These are phyloP conservation scores for Sugiyamaella chiloensis DNA, from an alignment of 805 yeast genomes.

Conservation along the genomic window DNA sequence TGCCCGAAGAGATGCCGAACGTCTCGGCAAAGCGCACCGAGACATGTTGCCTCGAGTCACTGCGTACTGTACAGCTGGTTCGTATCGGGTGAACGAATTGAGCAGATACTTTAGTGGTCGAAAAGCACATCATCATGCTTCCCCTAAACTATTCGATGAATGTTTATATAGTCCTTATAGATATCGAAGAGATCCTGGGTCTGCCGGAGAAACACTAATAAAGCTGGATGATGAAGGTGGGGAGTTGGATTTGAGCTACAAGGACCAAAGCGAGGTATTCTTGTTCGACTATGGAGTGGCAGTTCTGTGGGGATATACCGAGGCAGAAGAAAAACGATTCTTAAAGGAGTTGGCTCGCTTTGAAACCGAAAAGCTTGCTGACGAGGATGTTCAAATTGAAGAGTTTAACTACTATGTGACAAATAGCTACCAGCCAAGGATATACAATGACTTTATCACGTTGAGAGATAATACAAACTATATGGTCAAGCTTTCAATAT, in stretches of 20 bases:
- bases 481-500: conserved; percentile 86
- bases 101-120: conserved; percentile 81
- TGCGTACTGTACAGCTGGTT: conserved; percentile 93
- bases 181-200: conserved; percentile 39
- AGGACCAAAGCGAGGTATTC: conserved; percentile 68
- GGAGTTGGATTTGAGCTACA: conserved; percentile 80
- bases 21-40: conserved; percentile 81
- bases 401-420: conserved; percentile 95
- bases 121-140: conserved; percentile 48
- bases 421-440: conserved; percentile 90
- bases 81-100: conserved; percentile 84
- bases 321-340: conserved; percentile 78
- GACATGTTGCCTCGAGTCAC: conserved; percentile 88
- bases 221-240: conserved; percentile 93
- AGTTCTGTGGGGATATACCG: conserved; percentile 92
- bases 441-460: conserved; percentile 93
- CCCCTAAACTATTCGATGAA: conserved; percentile 90
- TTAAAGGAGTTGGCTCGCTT: conserved; percentile 82
- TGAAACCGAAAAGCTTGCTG: conserved; percentile 83
- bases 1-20: conserved; percentile 91
- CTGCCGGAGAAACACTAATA: conserved; percentile 39
- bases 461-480: conserved; percentile 85
- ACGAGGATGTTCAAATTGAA: conserved; percentile 89
- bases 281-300: conserved; percentile 96
- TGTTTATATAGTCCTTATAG: conserved; percentile 90